A percentile compares a stretch with the other conserved stretches of the same genome.
These are phyloP conservation scores for Saturnispora saitoi DNA, from an alignment of 805 yeast genomes.

Conservation along the genomic window DNA sequence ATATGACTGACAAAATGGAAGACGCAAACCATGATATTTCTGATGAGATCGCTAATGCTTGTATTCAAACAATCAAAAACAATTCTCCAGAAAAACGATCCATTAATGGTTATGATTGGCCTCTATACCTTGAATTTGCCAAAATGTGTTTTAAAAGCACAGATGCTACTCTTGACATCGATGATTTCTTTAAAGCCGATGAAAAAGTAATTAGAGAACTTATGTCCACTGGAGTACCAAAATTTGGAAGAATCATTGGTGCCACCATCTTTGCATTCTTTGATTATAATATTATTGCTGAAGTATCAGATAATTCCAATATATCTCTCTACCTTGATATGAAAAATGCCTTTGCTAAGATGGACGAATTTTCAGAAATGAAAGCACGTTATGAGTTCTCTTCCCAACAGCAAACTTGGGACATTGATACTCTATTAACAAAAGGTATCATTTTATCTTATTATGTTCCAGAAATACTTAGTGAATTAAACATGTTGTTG, in stretches of 20 bases:
- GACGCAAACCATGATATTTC: background rate
- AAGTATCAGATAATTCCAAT: no score
- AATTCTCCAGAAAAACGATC: background rate
- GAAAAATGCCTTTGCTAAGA: no score
- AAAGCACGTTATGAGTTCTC: background rate
- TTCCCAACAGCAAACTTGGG: background rate
- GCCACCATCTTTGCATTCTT: no score
- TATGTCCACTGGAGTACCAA: background rate
- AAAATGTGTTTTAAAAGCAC: background rate
- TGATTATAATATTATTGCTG: no score
- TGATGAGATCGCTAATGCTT: background rate
- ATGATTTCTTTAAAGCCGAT: constrained; percentile 1
- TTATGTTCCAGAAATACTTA: background rate
- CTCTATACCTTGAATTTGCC: background rate
- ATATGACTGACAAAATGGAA: background rate
- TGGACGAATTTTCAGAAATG: background rate
- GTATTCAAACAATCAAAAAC: background rate
- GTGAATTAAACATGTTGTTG: background rate
- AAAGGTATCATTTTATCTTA: background rate
- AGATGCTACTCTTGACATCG: background rate
- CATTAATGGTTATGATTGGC: background rate
- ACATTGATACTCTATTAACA: background rate
- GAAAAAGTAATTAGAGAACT: background rate
- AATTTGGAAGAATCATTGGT: background rate
- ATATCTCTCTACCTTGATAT: no score